Conservation (phyloP, 345 rosid species). For the Gossypium bickii region DNA sequence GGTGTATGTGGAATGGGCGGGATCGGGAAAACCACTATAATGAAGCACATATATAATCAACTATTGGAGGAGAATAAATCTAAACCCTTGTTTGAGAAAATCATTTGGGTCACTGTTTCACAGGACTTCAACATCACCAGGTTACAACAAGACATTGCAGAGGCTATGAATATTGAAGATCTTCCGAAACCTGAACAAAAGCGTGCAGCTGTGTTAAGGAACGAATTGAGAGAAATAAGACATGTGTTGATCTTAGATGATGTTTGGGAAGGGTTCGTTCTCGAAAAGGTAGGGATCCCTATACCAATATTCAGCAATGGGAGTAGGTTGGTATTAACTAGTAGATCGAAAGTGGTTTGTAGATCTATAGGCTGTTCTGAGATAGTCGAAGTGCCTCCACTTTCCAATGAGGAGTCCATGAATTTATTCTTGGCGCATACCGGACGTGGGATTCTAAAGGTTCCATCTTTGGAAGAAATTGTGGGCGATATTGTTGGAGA, state of each 20-base stretch:
- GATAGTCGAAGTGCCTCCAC: neutral
- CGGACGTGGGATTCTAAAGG: neutral
- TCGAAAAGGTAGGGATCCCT: constrained; percentile 10
- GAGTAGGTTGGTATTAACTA: constrained; percentile 14
- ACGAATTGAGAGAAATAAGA: neutral
- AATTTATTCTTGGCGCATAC: neutral
- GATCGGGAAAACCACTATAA: neutral
- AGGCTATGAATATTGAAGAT: neutral
- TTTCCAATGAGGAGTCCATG: neutral
- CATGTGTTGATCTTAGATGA: constrained; percentile 12
- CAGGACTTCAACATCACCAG: neutral
- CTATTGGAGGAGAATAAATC: neutral
- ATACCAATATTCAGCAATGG: neutral
- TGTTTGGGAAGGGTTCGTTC: neutral
- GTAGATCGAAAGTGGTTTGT: neutral
- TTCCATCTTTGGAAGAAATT: neutral
- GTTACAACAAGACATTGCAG: neutral
- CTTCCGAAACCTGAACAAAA: neutral
- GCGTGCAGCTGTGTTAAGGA: neutral
- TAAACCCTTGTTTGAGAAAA: neutral
- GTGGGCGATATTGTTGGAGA: neutral
- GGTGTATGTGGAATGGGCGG: neutral
- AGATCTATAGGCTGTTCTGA: neutral
- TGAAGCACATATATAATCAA: neutral
- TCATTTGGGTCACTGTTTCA: neutral